phyloP scores from a whole-genome alignment of 169 alveolate genomes.

The Cryptosporidium muris region DNA sequence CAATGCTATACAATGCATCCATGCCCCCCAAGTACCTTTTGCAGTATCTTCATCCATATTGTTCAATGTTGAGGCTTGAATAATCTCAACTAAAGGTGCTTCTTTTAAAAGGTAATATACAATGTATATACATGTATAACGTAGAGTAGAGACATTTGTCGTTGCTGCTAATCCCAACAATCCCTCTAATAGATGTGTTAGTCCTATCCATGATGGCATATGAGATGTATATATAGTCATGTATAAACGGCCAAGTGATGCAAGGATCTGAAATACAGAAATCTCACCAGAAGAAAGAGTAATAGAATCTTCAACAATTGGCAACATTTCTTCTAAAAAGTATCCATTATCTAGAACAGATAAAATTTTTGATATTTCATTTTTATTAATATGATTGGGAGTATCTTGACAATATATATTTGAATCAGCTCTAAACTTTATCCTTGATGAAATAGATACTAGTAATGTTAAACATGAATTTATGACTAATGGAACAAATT shows the following conservation, averaged over 20 bases:
- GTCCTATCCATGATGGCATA: slow-evolving; percentile 70
- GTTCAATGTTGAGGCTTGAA: slow-evolving; percentile 1
- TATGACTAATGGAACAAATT: slow-evolving; percentile 51
- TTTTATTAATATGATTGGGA: not conserved
- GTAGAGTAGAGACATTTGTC: slow-evolving; percentile 28
- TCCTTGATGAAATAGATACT: slow-evolving; percentile 61
- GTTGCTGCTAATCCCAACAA: slow-evolving; percentile 69
- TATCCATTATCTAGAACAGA: slow-evolving; percentile 40
- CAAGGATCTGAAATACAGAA: slow-evolving; percentile 32
- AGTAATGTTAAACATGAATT: slow-evolving; percentile 57
- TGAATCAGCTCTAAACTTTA: slow-evolving; percentile 26
- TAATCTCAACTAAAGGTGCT: slow-evolving; percentile 61
- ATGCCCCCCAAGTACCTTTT: slow-evolving; percentile 61
- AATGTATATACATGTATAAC: slow-evolving; percentile 49
- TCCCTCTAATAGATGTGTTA: slow-evolving; percentile 60
- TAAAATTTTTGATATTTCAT: slow-evolving; percentile 4
- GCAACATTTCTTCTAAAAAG: slow-evolving; percentile 33
- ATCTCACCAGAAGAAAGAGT: slow-evolving; percentile 25
- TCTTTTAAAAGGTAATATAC: slow-evolving; percentile 38
- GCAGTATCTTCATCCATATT: slow-evolving; percentile 10
- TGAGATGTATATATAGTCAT: slow-evolving; percentile 54
- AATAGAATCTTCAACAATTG: slow-evolving; percentile 48
- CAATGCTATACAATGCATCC: slow-evolving; percentile 67
- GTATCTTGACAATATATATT: not conserved
- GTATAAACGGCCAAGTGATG: slow-evolving; percentile 34